These are phyloP conservation scores for Agastache rugosa DNA, from an alignment of 257 asterid species.

Conservation along the genomic window DNA sequence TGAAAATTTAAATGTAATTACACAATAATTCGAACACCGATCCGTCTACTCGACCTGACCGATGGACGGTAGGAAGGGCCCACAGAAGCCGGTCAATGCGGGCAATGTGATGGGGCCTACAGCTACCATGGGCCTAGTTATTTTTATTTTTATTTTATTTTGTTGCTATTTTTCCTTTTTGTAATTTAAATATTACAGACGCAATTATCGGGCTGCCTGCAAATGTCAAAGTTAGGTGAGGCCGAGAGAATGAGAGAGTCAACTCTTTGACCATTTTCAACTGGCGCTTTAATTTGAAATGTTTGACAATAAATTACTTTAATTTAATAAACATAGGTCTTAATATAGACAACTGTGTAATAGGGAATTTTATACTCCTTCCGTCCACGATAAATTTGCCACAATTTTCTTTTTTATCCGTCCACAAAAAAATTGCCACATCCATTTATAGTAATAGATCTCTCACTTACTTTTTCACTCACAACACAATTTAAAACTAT, in stretches of 20 bases:
- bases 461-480: too few species aligned
- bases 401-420: too few species aligned
- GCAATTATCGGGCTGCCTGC: constrained; percentile 14
- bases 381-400: too few species aligned
- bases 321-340: background rate
- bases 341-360: too few species aligned
- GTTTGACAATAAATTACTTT: background rate
- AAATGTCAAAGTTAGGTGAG: constrained; percentile 38
- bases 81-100: background rate
- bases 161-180: background rate
- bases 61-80: constrained; percentile 18
- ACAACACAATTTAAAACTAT: too few species aligned
- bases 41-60: constrained; percentile 19
- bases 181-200: background rate
- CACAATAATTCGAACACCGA: background rate
- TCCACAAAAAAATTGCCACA: too few species aligned
- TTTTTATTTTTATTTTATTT: background rate
- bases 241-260: background rate
- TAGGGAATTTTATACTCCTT: too few species aligned
- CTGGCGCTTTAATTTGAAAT: constrained; percentile 7
- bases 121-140: background rate
- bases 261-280: constrained; percentile 17
- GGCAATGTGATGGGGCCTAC: constrained; percentile 4
- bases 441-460: too few species aligned
- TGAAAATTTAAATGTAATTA: too few species aligned